Base-by-base conservation (phyloP, 345 rosid species). In the Rhodomyrtus tomentosa region DNA sequence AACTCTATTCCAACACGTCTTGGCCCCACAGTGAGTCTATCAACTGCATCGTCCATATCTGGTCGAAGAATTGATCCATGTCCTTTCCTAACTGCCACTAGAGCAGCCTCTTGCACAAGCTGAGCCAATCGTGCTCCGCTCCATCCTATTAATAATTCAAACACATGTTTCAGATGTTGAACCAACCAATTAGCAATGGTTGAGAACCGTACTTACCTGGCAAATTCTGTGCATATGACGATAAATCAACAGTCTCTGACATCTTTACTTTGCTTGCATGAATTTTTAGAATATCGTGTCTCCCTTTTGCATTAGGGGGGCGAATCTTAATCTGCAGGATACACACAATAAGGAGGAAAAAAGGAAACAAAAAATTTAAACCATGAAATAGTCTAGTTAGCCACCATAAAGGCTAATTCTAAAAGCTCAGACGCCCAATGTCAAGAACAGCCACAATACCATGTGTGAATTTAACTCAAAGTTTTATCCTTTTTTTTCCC, bases 11-110 rank as follows among this genome's bases (percentile, higher is more conserved):
- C 98, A 50, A 92, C 85, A 87, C 95, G 94, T 91, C 93, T 93
- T 9, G 98, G 98, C 83, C 99, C 99, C n/a, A 96, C 94, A 42
- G 99, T 96, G 79, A 95, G 99, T 87, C 98, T 88, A 89, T 95
- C 99, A 86, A 95, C 98, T 82, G 99, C 99, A 25, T 93, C 95
- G 54, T 95, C 96, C 98, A 96, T 88, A 89, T 96, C 98, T 29
- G 98, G 91, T 79, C 88, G 93, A 87, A 93, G 92, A 89, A 96
- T 90, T 53, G 96, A 92, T 55, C 83, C 87, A 84, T 96, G 96
- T 84, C 90, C 91, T 89, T 93, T 95, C 88, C 98, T 94, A 85
- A 95, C 98, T 56, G 99, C 99, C 54, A 96, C 98, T 72, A 96
- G 95, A 83, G 99, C 99, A 89, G 98, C 96, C 87, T 95, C 99